Evolutionary conservation across 768 basidiomycete genomes (phyloP).

Genomic region (Candolleomyces efflorescens): DNA sequence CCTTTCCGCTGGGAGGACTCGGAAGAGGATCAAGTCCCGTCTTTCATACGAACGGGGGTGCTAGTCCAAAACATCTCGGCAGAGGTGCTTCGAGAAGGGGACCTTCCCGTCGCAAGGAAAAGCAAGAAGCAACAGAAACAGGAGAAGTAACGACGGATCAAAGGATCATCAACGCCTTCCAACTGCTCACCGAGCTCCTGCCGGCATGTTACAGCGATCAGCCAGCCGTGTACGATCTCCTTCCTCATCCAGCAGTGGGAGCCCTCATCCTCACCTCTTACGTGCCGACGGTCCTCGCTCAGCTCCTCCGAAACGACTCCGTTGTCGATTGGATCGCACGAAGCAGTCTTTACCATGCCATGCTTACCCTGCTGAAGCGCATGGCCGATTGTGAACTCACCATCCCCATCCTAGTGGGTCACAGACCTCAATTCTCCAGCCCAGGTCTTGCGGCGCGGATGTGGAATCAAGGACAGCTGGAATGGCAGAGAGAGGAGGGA

Average conservation of each 20-base stretch:
- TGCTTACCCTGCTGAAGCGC: constrained; percentile 41
- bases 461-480: constrained; percentile 38
- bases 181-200: constrained; percentile 35
- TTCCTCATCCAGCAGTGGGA: constrained; percentile 44
- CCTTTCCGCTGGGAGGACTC: too few species aligned
- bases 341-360: constrained; percentile 42
- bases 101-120: neutral
- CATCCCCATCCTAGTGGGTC: constrained; percentile 37
- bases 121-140: neutral
- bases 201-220: constrained; percentile 42
- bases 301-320: constrained; percentile 51
- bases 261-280: constrained; percentile 40
- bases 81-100: too few species aligned
- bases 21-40: too few species aligned
- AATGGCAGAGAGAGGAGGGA: constrained; percentile 30
- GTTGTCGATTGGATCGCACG: constrained; percentile 50
- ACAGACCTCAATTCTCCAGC: constrained; percentile 32
- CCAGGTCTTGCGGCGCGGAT: constrained; percentile 47
- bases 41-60: too few species aligned
- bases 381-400: constrained; percentile 52
- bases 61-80: too few species aligned
- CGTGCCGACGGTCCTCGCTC: constrained; percentile 40
- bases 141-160: constrained; percentile 34
- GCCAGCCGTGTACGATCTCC: constrained; percentile 41
- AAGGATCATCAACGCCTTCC: constrained; percentile 32